Evolutionary conservation across 192 early-diverging fungal species (phyloP), one percentile per base, ranked within the genome.

Genomic region (Backusella morwellensis): DNA sequence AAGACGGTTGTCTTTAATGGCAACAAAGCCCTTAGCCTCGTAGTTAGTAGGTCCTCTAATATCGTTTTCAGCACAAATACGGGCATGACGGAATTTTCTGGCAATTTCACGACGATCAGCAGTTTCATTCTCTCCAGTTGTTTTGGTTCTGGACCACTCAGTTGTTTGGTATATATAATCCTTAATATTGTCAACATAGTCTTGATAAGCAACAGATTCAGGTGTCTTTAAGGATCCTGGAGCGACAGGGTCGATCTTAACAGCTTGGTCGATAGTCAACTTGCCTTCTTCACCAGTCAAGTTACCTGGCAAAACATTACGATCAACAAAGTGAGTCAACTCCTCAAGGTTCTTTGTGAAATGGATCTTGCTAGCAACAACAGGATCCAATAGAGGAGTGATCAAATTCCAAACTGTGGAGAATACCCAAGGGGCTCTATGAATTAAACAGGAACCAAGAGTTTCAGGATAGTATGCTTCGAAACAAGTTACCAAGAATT

Each of bases 391-490:
- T 76, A 95, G 81, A 40, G 94, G 93, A 26, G 88, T 85, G 73
- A 97, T 92, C 40, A 97, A 78, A 54, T 88, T 92, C 96, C 96
- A 98, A 63, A 95, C 82, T 50, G 78, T 90, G 73, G 89, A 85
- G 80, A 97, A 97, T 41, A 97, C 86, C 92, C 95, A 97, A 34
- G 96, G 95, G 1, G 96, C 95, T 71, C 91, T 90, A 80, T 97
- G 93, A 47, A 98, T 90, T 8, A 97, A 85, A 44, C 91, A 90
- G 7, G 88, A 80, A 41, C 95, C 97, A 6, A 98, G 88, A 17
- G 89, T 92, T 78, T 98, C 97, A 2, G 96, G 96, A 79, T 97
- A 98, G 83, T 95, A 96, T 59, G 91, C 89, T 82, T 97, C 92
- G 76, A 97, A 90, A 82, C 90, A 93, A 68, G 86, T 85, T 41